Base-by-base conservation (phyloP, 176 grass and related monocot genomes). In the Oryza rufipogon region DNA sequence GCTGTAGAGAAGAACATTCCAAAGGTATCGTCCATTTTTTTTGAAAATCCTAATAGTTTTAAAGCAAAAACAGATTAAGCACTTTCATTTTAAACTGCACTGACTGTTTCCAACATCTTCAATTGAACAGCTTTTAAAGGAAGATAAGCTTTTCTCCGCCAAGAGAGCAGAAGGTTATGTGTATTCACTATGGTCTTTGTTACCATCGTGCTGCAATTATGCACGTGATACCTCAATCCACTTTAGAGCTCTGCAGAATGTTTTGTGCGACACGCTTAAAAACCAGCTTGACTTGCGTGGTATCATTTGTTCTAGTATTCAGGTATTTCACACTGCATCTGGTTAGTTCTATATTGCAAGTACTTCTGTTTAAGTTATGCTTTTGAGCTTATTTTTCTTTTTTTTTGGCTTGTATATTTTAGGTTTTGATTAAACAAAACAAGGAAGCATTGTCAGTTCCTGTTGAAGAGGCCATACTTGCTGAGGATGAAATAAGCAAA, bases 361-460 rank as follows among this genome's bases (percentile, higher is more conserved):
- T 58, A 58, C 51, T 56, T 56, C 16, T 74, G 52, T 78, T 88
- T 70, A 80, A 74, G 22, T 75, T 71, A 72, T 61, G 36, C 46
- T 51, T 83, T n/a, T 67, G 49, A 72, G 72, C 64, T 7, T 42
- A 13, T 81, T 74, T 46, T 51, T 30, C 54, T 38, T 49, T 77
- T 4, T 34, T 32, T 83, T 74, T 79, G 60, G 80, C 32, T 87
- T 69, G 73, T 77, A 42, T 80, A 4, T 73, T 87, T 46, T 92
- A 99, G 96, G 80, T 81, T 89, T 80, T 99, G 79, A 94, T 99
- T 81, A 90, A 92, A 86, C 96, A 99, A 86, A 99, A 99, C 76
- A 96, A 88, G 86, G 80, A 88, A 75, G 87, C 79, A 58, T 38
- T 86, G 23, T 94, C 86, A 71, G 79, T 84, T 28, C 44, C 71